Conservation (phyloP, 345 rosid genomes). For the Diplotaxis tenuifolia region DNA sequence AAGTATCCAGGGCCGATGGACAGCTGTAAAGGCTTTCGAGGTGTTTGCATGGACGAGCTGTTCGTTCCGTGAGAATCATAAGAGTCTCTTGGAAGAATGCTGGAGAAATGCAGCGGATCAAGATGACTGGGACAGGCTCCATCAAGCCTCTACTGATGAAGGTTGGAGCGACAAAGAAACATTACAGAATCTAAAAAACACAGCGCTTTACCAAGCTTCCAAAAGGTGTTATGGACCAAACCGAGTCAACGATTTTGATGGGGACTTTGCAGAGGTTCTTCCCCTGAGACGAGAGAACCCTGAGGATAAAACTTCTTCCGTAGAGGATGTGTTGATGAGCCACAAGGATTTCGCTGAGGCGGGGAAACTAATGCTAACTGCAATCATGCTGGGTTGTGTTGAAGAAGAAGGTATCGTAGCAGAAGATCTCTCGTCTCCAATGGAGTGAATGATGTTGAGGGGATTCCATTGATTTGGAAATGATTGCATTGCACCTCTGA, state of each 20-base stretch:
- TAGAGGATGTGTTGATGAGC: conserved; percentile 80
- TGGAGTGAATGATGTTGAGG: conserved; percentile 36
- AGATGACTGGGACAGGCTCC: conserved; percentile 75
- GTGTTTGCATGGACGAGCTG: conserved; percentile 89
- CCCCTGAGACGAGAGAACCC: conserved; percentile 56
- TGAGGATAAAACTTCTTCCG: conserved; percentile 46
- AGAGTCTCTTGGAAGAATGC: conserved; percentile 74
- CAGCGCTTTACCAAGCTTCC: conserved; percentile 76
- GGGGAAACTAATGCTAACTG: conserved; percentile 82
- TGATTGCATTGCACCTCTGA: background rate
- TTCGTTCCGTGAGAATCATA: conserved; percentile 68
- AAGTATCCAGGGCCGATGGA: conserved; percentile 46
- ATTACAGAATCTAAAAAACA: conserved; percentile 54
- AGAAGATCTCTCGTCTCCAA: conserved; percentile 30
- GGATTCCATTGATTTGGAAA: conserved; percentile 6
- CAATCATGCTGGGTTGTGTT: conserved; percentile 61
- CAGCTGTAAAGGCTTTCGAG: conserved; percentile 64
- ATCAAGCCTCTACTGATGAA: conserved; percentile 55
- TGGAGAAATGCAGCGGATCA: conserved; percentile 82
- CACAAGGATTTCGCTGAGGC: conserved; percentile 82
- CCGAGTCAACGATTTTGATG: conserved; percentile 57
- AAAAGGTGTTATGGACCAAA: conserved; percentile 64
- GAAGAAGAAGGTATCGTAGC: conserved; percentile 35
- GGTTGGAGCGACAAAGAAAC: conserved; percentile 94
- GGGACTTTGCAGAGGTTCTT: conserved; percentile 62